phyloP scores from a whole-genome alignment of 306 rosid genomes.

The Parietaria judaica region DNA sequence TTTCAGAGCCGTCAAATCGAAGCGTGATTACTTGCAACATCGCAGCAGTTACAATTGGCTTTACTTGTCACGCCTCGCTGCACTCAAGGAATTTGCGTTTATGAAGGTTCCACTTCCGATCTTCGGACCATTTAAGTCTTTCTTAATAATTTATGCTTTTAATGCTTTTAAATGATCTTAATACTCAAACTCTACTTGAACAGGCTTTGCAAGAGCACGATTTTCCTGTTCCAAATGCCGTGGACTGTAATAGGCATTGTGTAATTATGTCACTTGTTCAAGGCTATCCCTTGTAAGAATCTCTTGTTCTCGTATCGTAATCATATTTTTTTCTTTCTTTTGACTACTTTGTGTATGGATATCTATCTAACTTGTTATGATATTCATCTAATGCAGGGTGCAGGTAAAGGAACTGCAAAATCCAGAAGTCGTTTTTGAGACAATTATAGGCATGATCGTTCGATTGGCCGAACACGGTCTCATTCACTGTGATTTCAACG shows the following conservation, averaged over 20 bases:
- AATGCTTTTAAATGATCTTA: conserved; percentile 11
- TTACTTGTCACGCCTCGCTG: conserved; percentile 90
- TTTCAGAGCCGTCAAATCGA: conserved; percentile 84
- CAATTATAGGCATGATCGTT: conserved; percentile 61
- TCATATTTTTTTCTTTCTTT: too few species aligned
- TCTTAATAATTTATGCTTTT: not conserved
- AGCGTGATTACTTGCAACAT: conserved; percentile 90
- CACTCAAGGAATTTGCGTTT: conserved; percentile 82
- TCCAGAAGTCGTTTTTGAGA: conserved; percentile 72
- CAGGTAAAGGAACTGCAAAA: conserved; percentile 84
- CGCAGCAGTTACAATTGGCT: conserved; percentile 88
- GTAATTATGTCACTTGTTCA: conserved; percentile 84
- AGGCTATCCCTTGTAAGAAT: conserved; percentile 84
- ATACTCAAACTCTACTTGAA: conserved; percentile 16
- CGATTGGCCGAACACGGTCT: conserved; percentile 87
- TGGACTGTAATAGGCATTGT: conserved; percentile 85
- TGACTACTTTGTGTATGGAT: too few species aligned
- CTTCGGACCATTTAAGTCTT: not conserved
- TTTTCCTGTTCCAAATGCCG: conserved; percentile 78
- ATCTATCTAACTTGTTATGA: too few species aligned
- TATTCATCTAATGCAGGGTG: conserved; percentile 33
- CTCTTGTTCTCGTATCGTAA: conserved; percentile 9
- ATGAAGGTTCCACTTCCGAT: conserved; percentile 57
- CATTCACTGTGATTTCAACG: conserved; percentile 93
- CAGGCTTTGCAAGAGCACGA: conserved; percentile 82